These are phyloP conservation scores for Glycine latifolia DNA, from an alignment of 306 rosid species.

Conservation along the genomic window DNA sequence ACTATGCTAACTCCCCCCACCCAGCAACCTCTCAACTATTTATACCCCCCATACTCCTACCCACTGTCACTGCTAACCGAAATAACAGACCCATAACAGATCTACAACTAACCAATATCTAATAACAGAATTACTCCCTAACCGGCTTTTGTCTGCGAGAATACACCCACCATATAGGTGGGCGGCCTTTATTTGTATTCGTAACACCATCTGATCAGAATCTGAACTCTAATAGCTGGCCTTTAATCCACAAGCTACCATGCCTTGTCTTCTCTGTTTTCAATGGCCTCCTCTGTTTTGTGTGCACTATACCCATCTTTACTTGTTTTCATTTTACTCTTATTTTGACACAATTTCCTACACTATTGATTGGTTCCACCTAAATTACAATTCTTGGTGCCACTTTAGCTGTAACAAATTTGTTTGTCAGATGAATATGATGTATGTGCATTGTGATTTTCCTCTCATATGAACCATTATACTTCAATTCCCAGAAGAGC, in stretches of 20 bases:
- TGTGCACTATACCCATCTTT: conserved; percentile 10
- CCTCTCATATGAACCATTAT: conserved; percentile 14
- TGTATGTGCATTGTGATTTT: conserved; percentile 20
- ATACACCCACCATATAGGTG: too few species aligned
- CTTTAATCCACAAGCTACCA: neutral
- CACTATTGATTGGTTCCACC: conserved; percentile 12
- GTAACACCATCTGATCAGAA: conserved; percentile 9
- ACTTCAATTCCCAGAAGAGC: conserved; percentile 23
- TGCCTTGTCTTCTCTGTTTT: conserved; percentile 16
- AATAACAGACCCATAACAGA: too few species aligned
- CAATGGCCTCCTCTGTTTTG: conserved; percentile 8
- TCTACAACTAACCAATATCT: too few species aligned
- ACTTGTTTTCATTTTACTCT: neutral
- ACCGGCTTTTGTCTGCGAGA: too few species aligned
- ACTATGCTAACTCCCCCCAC: too few species aligned
- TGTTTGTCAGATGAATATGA: conserved; percentile 7
- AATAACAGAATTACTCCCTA: too few species aligned
- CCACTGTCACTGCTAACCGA: too few species aligned
- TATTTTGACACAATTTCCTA: neutral
- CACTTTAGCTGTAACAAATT: conserved; percentile 1
- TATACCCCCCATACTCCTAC: too few species aligned
- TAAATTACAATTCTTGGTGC: conserved; percentile 1
- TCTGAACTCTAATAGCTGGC: conserved; percentile 22
- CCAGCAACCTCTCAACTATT: too few species aligned
- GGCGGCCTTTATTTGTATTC: too few species aligned